Base-by-base conservation (phyloP, 768 basidiomycete species). In the Pleurotus sapidus region DNA sequence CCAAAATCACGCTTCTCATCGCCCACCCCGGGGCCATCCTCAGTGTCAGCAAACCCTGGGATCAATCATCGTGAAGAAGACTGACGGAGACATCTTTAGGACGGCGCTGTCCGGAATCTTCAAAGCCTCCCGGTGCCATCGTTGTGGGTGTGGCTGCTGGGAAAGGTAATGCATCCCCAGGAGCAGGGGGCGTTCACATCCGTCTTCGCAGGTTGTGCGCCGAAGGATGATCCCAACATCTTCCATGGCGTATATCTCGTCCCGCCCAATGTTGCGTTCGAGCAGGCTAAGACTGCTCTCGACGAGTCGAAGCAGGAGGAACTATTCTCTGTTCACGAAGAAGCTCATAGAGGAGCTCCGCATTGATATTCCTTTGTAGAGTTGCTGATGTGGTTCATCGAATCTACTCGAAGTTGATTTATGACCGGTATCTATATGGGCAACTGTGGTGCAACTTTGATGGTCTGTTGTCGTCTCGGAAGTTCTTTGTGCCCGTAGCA, bases 1-100 rank as follows among this genome's bases (percentile, higher is more conserved):
- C 49, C 9, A 58, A 58, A 27, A 76, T 79, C 49, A 72, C 72
- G 3, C 69, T 64, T n/a, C 67, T 80, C 14, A 60, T 76, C 1
- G 50, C 80, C 1, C 73, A 80, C 60, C 80, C 81, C 1, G 80
- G 80, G 1, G 57, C 61, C 1, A 57, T 57, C 38, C 56, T 57
- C 12, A 57, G 56, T 42, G 56, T 57, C 20, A 20, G 20, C 20
- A 20, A 20, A 20, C 20, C 20, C 20, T 20, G 20, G 20, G 1
- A 20, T 20, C 20, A 20, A 20, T 20, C 20, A 20, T 20, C 20
- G 20, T 20, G 20, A 20, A 20, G 20, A 20, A 20, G 20, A 3
- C 20, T 20, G 20, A 20, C 20, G 20, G 3, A 20, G 20, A 20
- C 20, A 20, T 15, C 20, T 58, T 14, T 49, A 66, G 60, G 62